Conservation (phyloP, 2,329 filamentous ascomycete species). For the Penicillium digitatum region DNA sequence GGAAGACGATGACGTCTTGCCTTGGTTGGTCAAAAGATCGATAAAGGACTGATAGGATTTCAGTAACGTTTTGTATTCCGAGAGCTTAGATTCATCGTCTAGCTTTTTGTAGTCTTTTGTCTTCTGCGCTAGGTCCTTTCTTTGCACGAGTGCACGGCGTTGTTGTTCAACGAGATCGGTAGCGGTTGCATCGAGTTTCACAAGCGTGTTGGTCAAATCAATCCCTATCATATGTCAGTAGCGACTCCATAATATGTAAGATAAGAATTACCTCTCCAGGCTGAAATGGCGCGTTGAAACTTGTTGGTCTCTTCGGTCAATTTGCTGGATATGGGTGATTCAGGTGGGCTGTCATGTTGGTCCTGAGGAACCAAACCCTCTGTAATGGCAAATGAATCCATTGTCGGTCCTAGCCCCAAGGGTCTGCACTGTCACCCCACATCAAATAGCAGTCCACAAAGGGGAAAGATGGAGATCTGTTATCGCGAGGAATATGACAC, state of each 20-base stretch:
- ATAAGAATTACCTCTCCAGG: slow-evolving; percentile 77
- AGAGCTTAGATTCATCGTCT: slow-evolving; percentile 80
- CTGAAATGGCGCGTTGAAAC: slow-evolving; percentile 91
- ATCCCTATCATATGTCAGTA: slow-evolving; percentile 57
- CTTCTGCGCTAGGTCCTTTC: slow-evolving; percentile 97
- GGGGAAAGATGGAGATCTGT: slow-evolving; percentile 17
- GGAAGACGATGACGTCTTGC: slow-evolving; percentile 86
- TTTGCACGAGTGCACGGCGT: slow-evolving; percentile 88
- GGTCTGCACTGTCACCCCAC: slow-evolving; percentile 26
- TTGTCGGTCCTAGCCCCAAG: slow-evolving; percentile 23
- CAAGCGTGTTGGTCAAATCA: slow-evolving; percentile 77
- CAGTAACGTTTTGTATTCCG: slow-evolving; percentile 81
- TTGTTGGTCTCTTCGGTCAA: slow-evolving; percentile 69
- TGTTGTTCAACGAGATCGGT: slow-evolving; percentile 92
- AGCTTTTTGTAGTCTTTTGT: slow-evolving; percentile 96
- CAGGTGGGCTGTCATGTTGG: slow-evolving; percentile 25
- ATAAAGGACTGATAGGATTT: slow-evolving; percentile 98
- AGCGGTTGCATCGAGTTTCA: slow-evolving; percentile 85
- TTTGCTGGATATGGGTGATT: slow-evolving; percentile 25
- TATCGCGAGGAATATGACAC: slow-evolving; percentile 26
- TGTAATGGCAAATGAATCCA: slow-evolving; percentile 45
- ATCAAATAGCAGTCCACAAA: slow-evolving; percentile 18
- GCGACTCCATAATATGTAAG: not conserved
- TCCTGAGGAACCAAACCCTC: slow-evolving; percentile 38
- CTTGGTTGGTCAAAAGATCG: slow-evolving; percentile 91